Evolutionary conservation across 2,329 filamentous ascomycete species (phyloP), one percentile per base, ranked within the genome.

Genomic region (Dactylellina leptospora): DNA sequence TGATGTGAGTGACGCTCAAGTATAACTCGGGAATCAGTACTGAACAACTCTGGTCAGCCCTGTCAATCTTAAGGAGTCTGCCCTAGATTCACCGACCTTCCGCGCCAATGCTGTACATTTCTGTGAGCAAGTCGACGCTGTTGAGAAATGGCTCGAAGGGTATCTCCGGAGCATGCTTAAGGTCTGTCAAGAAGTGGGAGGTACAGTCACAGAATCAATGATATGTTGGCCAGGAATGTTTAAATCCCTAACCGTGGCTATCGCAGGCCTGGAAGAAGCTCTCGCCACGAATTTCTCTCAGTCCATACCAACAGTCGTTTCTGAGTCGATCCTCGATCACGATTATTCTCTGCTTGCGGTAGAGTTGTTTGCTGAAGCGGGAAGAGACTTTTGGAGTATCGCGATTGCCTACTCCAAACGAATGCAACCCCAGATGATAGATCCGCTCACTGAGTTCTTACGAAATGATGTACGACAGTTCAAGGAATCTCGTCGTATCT

Each of bases 1-100:
- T 76, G 33, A 75, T 76, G 75, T 74, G 56, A 58, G 73, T 58
- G 10, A 33, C 16, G 30, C 30, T n/a, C 2, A 9, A 36, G 28
- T 11, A 11, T 36, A 36, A 1, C 38, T 45, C 23, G 25, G n/a
- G n/a, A n/a, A n/a, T n/a, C 10, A 13, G 16, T 18, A 33, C 1
- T 20, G 23, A 28, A 22, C 20, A 18, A 20, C 9, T 45, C 47
- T n/a, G n/a, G 25, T 30, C 75, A 88, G 86, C 64, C 92, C 95
- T 45, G 93, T 97, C 33, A 88, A 88, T 73, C 85, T 97, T 76
- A 95, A 93, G 82, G 95, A 99, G 85, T 95, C 95, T 54, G 90
- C 92, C 18, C 90, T 97, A 82, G 95, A 99, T 81, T 97, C 93
- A 38, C 95, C 95, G 23, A 96, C 93, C 33, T 97, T 97, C 80